Base-by-base conservation (phyloP, 2,329 filamentous ascomycete species). In the Trichoderma guizhouense region DNA sequence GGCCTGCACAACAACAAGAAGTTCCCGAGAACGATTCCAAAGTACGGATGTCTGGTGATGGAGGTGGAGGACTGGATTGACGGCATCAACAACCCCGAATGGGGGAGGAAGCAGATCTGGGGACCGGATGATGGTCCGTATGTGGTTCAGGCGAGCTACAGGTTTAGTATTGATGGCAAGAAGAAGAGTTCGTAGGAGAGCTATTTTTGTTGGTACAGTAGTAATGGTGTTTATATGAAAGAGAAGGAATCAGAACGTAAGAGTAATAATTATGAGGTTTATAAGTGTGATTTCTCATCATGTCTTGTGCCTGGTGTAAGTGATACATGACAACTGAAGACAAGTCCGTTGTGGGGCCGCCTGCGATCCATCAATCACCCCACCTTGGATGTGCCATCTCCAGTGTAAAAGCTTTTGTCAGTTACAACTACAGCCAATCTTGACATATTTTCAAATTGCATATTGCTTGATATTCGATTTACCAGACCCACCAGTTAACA, bases 31-130 rank as follows among this genome's bases (percentile, higher is more conserved):
- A 88, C 87, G 8, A 91, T 94, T 30, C 86, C 89, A 71, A 80
- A 95, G 84, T 93, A 94, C 78, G 94, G 93, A 36, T 98, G 95
- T 81, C 79, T 97, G 30, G 95, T 97, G 63, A 88, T 98, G 81
- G 95, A 98, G 84, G 93, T 96, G 14, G 89, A 98, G 85, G 94
- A 96, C 80, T 98, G 90, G 89, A 97, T 98, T 78, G 95, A 97
- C 79, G 94, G 87, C 30, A 96, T 98, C 83, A 98, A 97, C 83
- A 89, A 97, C 76, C 95, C 95, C 0, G 89, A 94, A 81, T 98
- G 95, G 95, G 90, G 90, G 72, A 88, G 95, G 70, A 90, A 86
- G 82, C 89, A 91, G 78, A 83, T 92, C 72, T 91, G 83, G 76
- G 85, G 82, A 34, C 90, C 90, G 0, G 88, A 86, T 9, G 88